A percentile compares a stretch with the other conserved stretches of the same genome.
These are phyloP conservation scores for Neltuma alba DNA, from an alignment of 306 rosid genomes.

Conservation along the genomic window DNA sequence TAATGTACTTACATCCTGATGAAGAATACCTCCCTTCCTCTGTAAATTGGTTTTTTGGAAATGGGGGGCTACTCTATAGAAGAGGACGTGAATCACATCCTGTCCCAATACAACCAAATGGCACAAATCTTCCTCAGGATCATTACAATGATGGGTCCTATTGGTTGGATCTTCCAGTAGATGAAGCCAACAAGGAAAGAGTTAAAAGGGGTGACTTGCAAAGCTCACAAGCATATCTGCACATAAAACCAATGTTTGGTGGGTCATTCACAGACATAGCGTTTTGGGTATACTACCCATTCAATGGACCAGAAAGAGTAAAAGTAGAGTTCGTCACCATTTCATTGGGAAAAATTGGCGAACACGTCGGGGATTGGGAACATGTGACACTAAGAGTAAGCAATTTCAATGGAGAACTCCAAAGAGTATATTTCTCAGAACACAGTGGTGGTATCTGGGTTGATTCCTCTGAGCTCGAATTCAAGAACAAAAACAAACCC, in stretches of 20 bases:
- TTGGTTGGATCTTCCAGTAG: conserved; percentile 58
- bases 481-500: conserved; percentile 32
- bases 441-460: conserved; percentile 60
- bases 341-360: conserved; percentile 50
- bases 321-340: conserved; percentile 45
- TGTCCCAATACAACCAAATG: conserved; percentile 37
- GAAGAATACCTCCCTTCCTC: conserved; percentile 59
- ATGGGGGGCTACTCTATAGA: conserved; percentile 51
- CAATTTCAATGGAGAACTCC: conserved; percentile 39
- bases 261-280: conserved; percentile 56
- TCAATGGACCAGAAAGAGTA: conserved; percentile 56
- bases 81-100: conserved; percentile 44
- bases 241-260: conserved; percentile 61
- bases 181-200: conserved; percentile 38
- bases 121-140: conserved; percentile 59
- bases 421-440: conserved; percentile 49
- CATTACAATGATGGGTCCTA: conserved; percentile 53
- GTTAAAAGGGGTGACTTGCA: conserved; percentile 52
- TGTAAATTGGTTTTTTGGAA: conserved; percentile 51
- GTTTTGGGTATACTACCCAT: conserved; percentile 60
- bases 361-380: background rate
- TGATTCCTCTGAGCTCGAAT: conserved; percentile 51
- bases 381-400: background rate
- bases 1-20: conserved; percentile 53
- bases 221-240: conserved; percentile 44